Evolutionary conservation across 371 early-diverging fungal genomes (phyloP).

Genomic region (Rhizopus delemar): DNA sequence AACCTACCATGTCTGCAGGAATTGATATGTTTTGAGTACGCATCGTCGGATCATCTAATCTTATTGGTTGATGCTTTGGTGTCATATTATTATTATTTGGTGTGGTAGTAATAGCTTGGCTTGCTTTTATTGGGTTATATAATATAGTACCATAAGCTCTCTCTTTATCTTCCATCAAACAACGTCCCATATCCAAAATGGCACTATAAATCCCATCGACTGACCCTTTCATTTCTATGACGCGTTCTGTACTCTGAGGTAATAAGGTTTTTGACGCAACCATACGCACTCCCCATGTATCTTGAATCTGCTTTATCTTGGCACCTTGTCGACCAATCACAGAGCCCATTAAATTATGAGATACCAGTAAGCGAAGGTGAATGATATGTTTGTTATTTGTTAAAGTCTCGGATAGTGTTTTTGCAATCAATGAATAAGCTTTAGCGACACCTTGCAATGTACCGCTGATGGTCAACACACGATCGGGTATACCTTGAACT

Average conservation of each 20-base stretch:
- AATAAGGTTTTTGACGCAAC: constrained; percentile 84
- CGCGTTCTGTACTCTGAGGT: constrained; percentile 84
- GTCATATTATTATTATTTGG: constrained; percentile 39
- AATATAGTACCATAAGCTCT: constrained; percentile 48
- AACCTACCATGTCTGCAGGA: constrained; percentile 91
- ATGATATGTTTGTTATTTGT: constrained; percentile 16
- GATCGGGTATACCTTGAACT: constrained; percentile 80
- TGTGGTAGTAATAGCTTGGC: constrained; percentile 27
- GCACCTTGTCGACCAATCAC: constrained; percentile 86
- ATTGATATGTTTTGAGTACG: constrained; percentile 85
- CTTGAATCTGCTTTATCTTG: constrained; percentile 87
- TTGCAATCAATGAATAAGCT: constrained; percentile 66
- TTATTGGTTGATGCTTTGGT: constrained; percentile 14
- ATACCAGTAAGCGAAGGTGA: constrained; percentile 74
- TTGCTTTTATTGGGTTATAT: constrained; percentile 49
- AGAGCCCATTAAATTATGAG: constrained; percentile 85
- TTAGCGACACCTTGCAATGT: constrained; percentile 72
- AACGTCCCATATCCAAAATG: constrained; percentile 64
- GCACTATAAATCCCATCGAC: constrained; percentile 73
- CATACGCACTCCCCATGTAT: constrained; percentile 77
- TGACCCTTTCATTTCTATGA: constrained; percentile 79
- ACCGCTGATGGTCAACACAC: constrained; percentile 84
- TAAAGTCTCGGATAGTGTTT: constrained; percentile 74
- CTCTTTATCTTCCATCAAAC: constrained; percentile 51
- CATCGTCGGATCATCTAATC: constrained; percentile 38